Base-by-base conservation (phyloP, 2,329 filamentous ascomycete genomes). In the Cladophialophora exuberans region DNA sequence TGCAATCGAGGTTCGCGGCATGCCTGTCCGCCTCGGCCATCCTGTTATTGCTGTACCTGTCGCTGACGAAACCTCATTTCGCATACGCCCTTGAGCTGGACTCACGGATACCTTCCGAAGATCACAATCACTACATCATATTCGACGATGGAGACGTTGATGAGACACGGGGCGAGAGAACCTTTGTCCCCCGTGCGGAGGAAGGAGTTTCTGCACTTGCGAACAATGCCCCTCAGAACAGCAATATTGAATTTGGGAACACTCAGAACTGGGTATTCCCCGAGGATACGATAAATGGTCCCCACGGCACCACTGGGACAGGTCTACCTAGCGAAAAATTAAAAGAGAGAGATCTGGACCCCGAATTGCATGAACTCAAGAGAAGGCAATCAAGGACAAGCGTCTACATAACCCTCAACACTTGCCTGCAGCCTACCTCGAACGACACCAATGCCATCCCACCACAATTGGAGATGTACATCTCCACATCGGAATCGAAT, bases 371-470 rank as follows among this genome's bases (percentile, higher is more conserved):
- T 26, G 54, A 65, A 54, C 31, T 60, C 38, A 20, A 53, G 53
- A 60, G 48, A 50, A 50, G 66, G 48, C 60, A 57, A 50, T 57
- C 39, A 25, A 52, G 44, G 31, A 61, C 20, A 22, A 60, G 25
- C 28, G 41, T 97, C 2, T 97, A 88, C 70, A 80, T 99, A 50
- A 91, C 91, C 2, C 84, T 91, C 38, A 97, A 91, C 62, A 92
- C 89, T 1, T 99, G 94, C 71, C 72, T 83, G 22, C 90, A 95
- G 65, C 94, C 93, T 10, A 69, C 72, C 17, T 76, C 79, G 35
- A 82, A 81, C 35, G 74, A 73, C 6, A 75, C 75, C 1, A 72
- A 75, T 9, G 73, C 76, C 20, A 64, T 75, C 1, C 82, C 88
- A 10, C 87, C 88, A 1, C 91, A 96, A 65, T 80, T 97, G 46